These are phyloP conservation scores for Tricholoma sp. DNA, from an alignment of 768 basidiomycete genomes.

Conservation along the genomic window DNA sequence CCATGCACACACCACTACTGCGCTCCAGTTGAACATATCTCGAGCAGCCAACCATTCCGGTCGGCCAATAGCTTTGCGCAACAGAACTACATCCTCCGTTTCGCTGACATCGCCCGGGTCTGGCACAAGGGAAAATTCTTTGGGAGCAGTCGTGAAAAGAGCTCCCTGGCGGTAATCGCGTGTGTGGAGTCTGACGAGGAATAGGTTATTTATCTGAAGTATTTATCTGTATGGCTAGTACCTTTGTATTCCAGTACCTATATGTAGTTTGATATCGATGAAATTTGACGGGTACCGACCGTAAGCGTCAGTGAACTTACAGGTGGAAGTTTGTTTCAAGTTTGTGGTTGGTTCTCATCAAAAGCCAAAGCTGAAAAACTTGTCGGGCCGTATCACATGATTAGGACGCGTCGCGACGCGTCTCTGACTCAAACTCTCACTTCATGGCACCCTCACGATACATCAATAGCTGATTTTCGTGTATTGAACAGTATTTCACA, in stretches of 20 bases:
- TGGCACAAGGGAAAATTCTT: not conserved
- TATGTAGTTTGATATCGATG: not conserved
- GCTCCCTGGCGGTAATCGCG: constrained; percentile 12
- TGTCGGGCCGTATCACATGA: too few species aligned
- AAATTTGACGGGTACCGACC: not conserved
- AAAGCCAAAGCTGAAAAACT: too few species aligned
- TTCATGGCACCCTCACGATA: too few species aligned
- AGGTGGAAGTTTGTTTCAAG: too few species aligned
- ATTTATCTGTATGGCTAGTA: constrained; percentile 6
- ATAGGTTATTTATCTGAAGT: constrained; percentile 11
- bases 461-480: too few species aligned
- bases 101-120: not conserved
- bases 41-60: constrained; percentile 11
- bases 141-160: constrained; percentile 1
- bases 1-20: constrained; percentile 2
- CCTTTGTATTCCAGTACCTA: not conserved
- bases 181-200: not conserved
- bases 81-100: constrained; percentile 10
- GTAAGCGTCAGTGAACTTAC: too few species aligned
- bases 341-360: too few species aligned
- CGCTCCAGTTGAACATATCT: not conserved
- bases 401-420: too few species aligned
- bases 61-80: constrained; percentile 9
- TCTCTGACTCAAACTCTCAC: too few species aligned
- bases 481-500: too few species aligned